Evolutionary conservation across 1,284 basidiomycete genomes (phyloP).

Genomic region (Amylostereum chailletii): DNA sequence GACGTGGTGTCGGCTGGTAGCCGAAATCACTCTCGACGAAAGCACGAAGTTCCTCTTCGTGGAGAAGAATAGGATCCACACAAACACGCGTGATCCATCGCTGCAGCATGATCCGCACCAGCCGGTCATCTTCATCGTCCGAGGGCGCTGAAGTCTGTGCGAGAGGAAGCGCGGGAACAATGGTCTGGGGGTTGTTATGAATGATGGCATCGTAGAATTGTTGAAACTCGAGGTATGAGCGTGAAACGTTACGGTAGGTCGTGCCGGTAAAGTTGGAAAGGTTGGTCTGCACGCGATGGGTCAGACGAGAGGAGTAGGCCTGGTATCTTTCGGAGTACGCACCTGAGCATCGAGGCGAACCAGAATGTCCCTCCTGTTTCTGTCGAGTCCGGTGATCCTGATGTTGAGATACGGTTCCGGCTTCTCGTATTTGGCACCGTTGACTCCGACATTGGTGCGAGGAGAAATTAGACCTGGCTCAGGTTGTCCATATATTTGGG

Average conservation of each 20-base stretch:
- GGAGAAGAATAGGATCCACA: conserved; percentile 77
- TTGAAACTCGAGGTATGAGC: conserved; percentile 88
- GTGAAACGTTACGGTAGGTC: conserved; percentile 84
- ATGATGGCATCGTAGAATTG: conserved; percentile 84
- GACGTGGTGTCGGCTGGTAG: conserved; percentile 73
- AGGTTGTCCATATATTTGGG: conserved; percentile 77
- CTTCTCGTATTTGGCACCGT: conserved; percentile 65
- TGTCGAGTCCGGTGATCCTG: conserved; percentile 81
- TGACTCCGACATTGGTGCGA: conserved; percentile 47
- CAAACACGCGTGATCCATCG: conserved; percentile 87
- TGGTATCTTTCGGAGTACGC: background rate
- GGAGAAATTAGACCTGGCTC: conserved; percentile 75
- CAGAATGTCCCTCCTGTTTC: conserved; percentile 88
- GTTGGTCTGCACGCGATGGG: conserved; percentile 63
- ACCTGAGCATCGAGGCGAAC: conserved; percentile 92
- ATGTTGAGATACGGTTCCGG: conserved; percentile 78
- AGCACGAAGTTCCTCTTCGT: conserved; percentile 85
- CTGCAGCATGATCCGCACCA: conserved; percentile 89
- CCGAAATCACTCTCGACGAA: conserved; percentile 97
- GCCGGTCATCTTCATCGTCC: conserved; percentile 92
- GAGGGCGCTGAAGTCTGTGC: conserved; percentile 90
- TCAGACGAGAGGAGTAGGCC: conserved; percentile 7
- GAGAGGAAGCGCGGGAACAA: conserved; percentile 84
- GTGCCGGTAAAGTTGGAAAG: conserved; percentile 83
- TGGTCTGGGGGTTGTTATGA: conserved; percentile 82